Conservation (phyloP, 2,329 filamentous ascomycete genomes). For the Hypoxylon sp. region DNA sequence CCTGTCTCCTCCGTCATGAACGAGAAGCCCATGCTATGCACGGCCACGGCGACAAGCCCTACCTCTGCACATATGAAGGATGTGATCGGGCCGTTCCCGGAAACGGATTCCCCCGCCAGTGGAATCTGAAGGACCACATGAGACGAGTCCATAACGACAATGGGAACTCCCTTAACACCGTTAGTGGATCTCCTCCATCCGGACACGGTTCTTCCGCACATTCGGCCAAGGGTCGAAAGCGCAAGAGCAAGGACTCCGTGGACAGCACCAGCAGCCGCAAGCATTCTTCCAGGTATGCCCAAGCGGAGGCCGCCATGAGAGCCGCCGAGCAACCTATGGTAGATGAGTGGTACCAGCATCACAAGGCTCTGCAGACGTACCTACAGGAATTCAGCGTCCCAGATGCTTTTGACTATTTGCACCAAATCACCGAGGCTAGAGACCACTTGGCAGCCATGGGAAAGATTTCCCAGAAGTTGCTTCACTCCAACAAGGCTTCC, state of each 20-base stretch:
- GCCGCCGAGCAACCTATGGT: slow-evolving; percentile 61
- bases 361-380: slow-evolving; percentile 73
- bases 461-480: slow-evolving; percentile 63
- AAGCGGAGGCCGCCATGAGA: slow-evolving; percentile 55
- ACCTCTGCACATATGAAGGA: slow-evolving; percentile 87
- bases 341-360: slow-evolving; percentile 74
- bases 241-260: slow-evolving; percentile 67
- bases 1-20: slow-evolving; percentile 94
- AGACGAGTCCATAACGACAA: slow-evolving; percentile 86
- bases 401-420: slow-evolving; percentile 67
- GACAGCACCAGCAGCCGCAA: slow-evolving; percentile 66
- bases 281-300: slow-evolving; percentile 61
- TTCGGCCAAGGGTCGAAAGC: slow-evolving; percentile 68
- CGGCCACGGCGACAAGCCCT: slow-evolving; percentile 92
- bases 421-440: slow-evolving; percentile 68
- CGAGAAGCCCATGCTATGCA: slow-evolving; percentile 96
- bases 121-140: slow-evolving; percentile 98
- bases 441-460: slow-evolving; percentile 67
- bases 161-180: slow-evolving; percentile 56
- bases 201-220: slow-evolving; percentile 53
- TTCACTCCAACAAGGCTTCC: slow-evolving; percentile 54
- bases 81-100: slow-evolving; percentile 87
- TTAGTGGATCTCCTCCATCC: slow-evolving; percentile 60
- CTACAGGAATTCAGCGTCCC: slow-evolving; percentile 66
- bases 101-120: slow-evolving; percentile 93